These are phyloP conservation scores for Ceratobasidium papillatum DNA, from an alignment of 1,284 basidiomycete species.

Conservation along the genomic window DNA sequence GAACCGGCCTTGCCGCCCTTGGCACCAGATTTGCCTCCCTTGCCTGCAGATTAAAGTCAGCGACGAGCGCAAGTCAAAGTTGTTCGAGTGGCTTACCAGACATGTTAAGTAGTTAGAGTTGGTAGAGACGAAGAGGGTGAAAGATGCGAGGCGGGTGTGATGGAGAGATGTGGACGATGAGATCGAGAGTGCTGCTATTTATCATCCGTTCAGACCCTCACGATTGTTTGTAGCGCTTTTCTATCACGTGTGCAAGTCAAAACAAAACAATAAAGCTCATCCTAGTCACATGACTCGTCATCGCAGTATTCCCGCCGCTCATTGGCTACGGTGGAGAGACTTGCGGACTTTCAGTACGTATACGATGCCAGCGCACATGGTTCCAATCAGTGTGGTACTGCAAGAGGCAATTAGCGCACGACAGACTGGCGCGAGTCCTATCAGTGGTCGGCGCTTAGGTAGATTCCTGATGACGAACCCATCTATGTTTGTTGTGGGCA, in stretches of 20 bases:
- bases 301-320: neutral
- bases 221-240: neutral
- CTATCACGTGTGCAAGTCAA: constrained; percentile 6
- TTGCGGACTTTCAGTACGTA: neutral
- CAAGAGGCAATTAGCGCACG: neutral
- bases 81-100: constrained; percentile 56
- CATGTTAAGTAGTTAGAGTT: constrained; percentile 51
- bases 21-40: constrained; percentile 46
- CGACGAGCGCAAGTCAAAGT: neutral
- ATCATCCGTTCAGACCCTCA: neutral
- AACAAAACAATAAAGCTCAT: neutral
- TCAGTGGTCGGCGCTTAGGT: neutral
- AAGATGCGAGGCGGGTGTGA: constrained; percentile 43
- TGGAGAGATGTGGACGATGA: constrained; percentile 43
- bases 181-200: constrained; percentile 25
- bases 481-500: constrained; percentile 30
- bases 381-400: neutral
- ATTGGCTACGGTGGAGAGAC: neutral
- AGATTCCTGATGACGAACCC: constrained; percentile 12
- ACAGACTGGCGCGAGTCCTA: constrained; percentile 1
- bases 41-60: constrained; percentile 34
- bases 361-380: neutral
- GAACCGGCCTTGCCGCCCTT: constrained; percentile 55
- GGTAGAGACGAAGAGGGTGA: constrained; percentile 42
- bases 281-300: constrained; percentile 19